Conservation (phyloP, 768 basidiomycete species). For the Lentinula boryana region DNA sequence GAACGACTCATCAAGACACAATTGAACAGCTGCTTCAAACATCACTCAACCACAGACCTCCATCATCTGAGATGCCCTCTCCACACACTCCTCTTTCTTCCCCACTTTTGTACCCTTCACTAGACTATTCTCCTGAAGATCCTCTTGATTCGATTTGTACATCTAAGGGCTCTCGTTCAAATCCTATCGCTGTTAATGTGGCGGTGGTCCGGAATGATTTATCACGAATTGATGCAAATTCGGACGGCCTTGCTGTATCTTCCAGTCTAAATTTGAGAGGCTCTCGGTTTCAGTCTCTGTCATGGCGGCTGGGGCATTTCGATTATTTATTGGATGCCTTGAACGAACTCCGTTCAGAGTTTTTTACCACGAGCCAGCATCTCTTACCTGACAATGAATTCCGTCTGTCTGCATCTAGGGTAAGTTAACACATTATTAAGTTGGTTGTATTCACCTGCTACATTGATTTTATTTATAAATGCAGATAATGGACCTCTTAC, state of each 20-base stretch:
- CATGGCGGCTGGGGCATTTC: conserved; percentile 1
- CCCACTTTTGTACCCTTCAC: neutral
- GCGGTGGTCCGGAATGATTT: too few relatives aligned
- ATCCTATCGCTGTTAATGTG: neutral
- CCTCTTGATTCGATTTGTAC: neutral
- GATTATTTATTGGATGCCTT: neutral
- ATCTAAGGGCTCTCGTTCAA: neutral
- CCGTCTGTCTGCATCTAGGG: neutral
- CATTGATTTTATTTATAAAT: too few relatives aligned
- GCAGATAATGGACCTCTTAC: neutral
- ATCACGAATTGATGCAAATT: neutral
- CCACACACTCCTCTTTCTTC: neutral
- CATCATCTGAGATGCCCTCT: neutral
- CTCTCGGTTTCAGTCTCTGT: neutral
- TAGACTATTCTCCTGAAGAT: neutral
- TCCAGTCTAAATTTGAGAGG: neutral
- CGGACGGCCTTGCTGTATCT: neutral
- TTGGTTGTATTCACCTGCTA: neutral
- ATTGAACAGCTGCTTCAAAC: neutral
- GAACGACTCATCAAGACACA: neutral
- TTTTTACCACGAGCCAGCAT: neutral
- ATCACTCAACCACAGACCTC: neutral
- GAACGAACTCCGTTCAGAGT: conserved; percentile 1
- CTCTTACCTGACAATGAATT: neutral
- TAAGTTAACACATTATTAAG: neutral